Percentiles rank a stretch among this genome's conserved stretches.
These are phyloP conservation scores for Lactarius pseudohatsudake DNA, from an alignment of 768 basidiomycete genomes.

Conservation along the genomic window DNA sequence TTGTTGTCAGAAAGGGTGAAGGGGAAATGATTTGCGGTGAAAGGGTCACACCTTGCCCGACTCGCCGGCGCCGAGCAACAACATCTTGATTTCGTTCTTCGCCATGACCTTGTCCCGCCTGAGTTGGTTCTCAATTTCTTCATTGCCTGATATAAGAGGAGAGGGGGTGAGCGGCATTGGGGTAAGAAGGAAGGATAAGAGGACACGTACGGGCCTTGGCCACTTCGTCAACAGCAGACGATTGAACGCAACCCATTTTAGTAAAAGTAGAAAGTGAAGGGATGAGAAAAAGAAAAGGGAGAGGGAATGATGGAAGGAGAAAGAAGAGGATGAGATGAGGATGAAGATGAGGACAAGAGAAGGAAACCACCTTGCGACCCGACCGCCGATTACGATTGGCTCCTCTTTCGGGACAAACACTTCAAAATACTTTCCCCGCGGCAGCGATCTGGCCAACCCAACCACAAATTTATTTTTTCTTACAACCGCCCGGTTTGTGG, in stretches of 20 bases:
- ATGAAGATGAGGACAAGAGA: constrained; percentile 12
- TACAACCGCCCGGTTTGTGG: too few species aligned
- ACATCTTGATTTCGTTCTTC: constrained; percentile 96
- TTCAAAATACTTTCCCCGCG: constrained; percentile 1
- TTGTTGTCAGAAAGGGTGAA: not conserved
- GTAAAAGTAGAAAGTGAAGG: constrained; percentile 20
- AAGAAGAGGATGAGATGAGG: constrained; percentile 9
- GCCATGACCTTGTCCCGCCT: constrained; percentile 85
- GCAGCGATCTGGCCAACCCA: too few species aligned
- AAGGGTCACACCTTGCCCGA: constrained; percentile 74
- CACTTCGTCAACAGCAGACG: constrained; percentile 69
- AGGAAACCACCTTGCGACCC: constrained; percentile 16
- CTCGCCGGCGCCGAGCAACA: constrained; percentile 93
- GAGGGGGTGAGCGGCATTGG: not conserved
- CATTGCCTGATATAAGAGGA: constrained; percentile 60
- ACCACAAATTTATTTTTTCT: too few species aligned
- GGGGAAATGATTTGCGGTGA: not conserved
- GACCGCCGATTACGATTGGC: not conserved
- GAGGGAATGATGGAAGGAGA: constrained; percentile 28
- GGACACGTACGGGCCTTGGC: constrained; percentile 73
- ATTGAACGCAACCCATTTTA: constrained; percentile 74
- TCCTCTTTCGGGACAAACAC: constrained; percentile 1
- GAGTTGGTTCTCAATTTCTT: constrained; percentile 91
- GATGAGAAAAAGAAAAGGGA: constrained; percentile 9
- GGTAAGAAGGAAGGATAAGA: not conserved